Evolutionary conservation across 176 grass and related monocot species (phyloP).

Genomic region (Eremochloa ophiuroides): DNA sequence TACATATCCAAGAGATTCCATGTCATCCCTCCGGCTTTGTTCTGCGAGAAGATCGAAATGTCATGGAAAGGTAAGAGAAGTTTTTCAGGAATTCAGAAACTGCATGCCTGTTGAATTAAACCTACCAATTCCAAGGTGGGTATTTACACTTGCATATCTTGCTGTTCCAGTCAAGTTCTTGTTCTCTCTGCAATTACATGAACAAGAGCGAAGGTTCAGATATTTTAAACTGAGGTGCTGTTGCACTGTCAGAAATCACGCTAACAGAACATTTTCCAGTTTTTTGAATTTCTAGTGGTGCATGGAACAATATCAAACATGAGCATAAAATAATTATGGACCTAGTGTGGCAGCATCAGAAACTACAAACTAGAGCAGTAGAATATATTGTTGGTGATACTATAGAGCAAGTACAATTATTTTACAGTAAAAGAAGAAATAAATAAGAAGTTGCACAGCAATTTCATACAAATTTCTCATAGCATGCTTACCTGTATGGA

Average conservation of each 20-base stretch:
- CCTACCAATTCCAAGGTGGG: constrained; percentile 87
- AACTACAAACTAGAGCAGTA: not conserved
- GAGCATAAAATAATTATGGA: not conserved
- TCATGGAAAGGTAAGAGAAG: not conserved
- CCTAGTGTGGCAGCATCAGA: not conserved
- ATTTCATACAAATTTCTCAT: not conserved
- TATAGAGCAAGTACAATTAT: not conserved
- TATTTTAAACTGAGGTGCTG: not conserved
- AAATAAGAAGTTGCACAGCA: not conserved
- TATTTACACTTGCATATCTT: constrained; percentile 92
- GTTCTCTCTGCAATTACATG: constrained; percentile 57
- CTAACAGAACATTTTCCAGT: not conserved
- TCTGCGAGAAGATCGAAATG: constrained; percentile 35
- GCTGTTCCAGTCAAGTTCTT: constrained; percentile 88
- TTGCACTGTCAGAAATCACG: not conserved
- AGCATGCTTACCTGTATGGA: constrained; percentile 66
- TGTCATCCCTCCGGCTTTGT: constrained; percentile 96
- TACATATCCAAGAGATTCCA: constrained; percentile 97
- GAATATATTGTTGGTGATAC: not conserved
- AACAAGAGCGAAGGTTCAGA: constrained; percentile 10
- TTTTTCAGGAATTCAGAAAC: not conserved
- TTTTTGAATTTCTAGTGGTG: not conserved
- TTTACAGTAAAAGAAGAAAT: not conserved
- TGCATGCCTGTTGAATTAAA: not conserved
- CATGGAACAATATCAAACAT: not conserved